These are phyloP conservation scores for Venturiaceae sp. DNA, from an alignment of 2,329 filamentous ascomycete species.

Conservation along the genomic window DNA sequence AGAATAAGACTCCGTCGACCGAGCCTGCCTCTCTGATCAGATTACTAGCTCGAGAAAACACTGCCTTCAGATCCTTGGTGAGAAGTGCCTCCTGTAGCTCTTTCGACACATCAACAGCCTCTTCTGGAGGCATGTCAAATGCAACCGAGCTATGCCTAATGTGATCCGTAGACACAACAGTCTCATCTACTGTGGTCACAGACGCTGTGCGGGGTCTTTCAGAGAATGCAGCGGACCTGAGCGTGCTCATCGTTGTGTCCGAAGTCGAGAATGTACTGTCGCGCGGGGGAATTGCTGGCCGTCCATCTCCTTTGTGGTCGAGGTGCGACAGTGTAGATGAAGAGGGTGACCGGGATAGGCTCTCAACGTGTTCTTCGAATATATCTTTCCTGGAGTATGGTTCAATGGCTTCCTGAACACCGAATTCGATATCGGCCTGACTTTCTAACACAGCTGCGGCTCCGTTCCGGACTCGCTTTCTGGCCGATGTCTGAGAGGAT, in stretches of 20 bases:
- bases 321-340: background rate
- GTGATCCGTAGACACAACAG: background rate
- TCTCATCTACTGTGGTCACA: background rate
- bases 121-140: background rate
- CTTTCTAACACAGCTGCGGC: background rate
- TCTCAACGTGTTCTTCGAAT: background rate
- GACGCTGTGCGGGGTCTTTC: background rate
- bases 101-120: background rate
- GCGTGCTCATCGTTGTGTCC: background rate
- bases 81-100: background rate
- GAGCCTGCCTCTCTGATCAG: constrained; percentile 3
- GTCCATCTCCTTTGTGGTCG: background rate
- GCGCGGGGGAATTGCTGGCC: background rate
- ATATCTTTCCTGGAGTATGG: background rate
- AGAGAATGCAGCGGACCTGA: background rate
- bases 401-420: background rate
- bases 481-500: background rate
- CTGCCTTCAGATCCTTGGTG: background rate
- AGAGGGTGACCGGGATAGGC: background rate
- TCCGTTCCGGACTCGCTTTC: background rate
- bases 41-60: background rate
- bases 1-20: constrained; percentile 1
- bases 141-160: background rate
- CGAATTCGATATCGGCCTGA: constrained; percentile 2
- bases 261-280: background rate